Conservation (phyloP, 768 basidiomycete genomes). For the Sporobolomyces pararoseus region DNA sequence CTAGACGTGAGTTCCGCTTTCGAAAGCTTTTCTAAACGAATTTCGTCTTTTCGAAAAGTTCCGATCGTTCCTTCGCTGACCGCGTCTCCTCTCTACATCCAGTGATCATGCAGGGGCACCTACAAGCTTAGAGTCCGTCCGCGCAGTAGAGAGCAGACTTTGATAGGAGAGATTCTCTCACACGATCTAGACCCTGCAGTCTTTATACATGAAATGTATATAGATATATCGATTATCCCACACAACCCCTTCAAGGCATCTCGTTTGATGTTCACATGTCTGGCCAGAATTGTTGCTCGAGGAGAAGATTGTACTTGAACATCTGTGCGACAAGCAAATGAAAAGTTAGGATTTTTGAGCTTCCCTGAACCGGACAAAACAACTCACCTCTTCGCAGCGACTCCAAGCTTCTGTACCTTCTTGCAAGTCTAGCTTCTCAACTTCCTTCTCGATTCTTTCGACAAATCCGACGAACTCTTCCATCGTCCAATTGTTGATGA, state of each 20-base stretch:
- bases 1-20: conserved; percentile 3
- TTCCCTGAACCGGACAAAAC: not conserved
- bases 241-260: too few relatives aligned
- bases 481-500: conserved; percentile 63
- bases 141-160: too few relatives aligned
- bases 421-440: conserved; percentile 23
- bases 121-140: not conserved
- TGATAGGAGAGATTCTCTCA: too few relatives aligned
- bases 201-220: too few relatives aligned
- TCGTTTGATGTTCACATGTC: too few relatives aligned
- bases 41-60: too few relatives aligned
- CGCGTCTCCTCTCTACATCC: not conserved
- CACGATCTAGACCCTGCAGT: too few relatives aligned
- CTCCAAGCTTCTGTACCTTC: conserved; percentile 25
- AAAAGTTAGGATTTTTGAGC: not conserved
- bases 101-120: conserved; percentile 6
- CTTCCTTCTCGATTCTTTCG: conserved; percentile 40
- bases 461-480: conserved; percentile 48
- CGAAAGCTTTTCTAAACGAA: too few relatives aligned
- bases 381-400: conserved; percentile 29
- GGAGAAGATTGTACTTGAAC: conserved; percentile 32
- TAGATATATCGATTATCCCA: too few relatives aligned
- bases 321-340: conserved; percentile 29
- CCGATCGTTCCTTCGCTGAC: too few relatives aligned
- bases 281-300: conserved; percentile 38